Conservation (phyloP, 2,329 filamentous ascomycete species). For the Xylariaceae sp. region DNA sequence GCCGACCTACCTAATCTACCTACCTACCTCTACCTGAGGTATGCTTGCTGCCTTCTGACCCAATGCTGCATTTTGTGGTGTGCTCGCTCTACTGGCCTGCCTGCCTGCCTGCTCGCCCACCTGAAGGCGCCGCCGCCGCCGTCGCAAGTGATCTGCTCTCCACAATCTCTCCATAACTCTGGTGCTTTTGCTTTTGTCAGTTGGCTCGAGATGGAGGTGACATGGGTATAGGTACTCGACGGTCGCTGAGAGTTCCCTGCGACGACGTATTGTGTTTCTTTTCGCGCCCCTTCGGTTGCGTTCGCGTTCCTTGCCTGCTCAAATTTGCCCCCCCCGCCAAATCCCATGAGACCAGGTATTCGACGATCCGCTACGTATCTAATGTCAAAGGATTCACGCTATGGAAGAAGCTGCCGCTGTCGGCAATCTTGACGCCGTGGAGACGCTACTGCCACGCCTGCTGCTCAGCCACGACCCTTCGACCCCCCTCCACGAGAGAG, state of each 20-base stretch:
- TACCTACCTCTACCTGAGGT: background rate
- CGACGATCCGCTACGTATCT: constrained; percentile 9
- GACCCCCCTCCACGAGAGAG: constrained; percentile 20
- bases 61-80: too few species aligned
- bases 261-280: constrained; percentile 11
- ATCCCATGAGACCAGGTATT: constrained; percentile 12
- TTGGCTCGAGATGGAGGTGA: constrained; percentile 9
- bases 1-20: background rate
- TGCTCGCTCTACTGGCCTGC: too few species aligned
- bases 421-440: constrained; percentile 21
- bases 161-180: constrained; percentile 6
- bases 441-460: constrained; percentile 20
- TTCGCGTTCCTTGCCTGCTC: background rate
- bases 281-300: constrained; percentile 7
- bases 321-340: background rate
- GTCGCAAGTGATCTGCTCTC: constrained; percentile 6
- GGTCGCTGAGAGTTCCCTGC: constrained; percentile 7
- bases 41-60: background rate
- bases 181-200: constrained; percentile 10
- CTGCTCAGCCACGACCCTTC: constrained; percentile 17
- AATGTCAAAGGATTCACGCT: constrained; percentile 19
- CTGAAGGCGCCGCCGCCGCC: background rate
- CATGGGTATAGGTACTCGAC: constrained; percentile 12
- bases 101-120: constrained; percentile 4
- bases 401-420: constrained; percentile 24